phyloP scores from a whole-genome alignment of 148 eudicot species.

The Cornus kousa region DNA sequence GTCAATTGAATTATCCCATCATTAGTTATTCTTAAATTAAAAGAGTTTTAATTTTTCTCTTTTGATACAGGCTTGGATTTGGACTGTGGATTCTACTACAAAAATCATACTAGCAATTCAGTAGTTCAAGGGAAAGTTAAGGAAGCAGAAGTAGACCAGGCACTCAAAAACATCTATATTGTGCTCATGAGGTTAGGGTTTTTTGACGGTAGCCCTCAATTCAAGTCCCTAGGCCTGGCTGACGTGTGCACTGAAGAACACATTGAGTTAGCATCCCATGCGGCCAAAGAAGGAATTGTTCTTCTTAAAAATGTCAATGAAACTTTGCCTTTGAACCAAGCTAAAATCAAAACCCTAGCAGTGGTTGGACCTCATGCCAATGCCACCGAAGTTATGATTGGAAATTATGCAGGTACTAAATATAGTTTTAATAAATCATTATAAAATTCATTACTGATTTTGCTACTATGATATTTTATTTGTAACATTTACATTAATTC shows the following conservation, averaged over 20 bases:
- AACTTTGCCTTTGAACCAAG: conserved; percentile 16
- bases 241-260: conserved; percentile 18
- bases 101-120: conserved; percentile 11
- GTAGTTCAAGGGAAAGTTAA: conserved; percentile 22
- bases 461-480: too few relatives aligned
- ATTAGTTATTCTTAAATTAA: too few relatives aligned
- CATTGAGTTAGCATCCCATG: conserved; percentile 21
- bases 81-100: conserved; percentile 27
- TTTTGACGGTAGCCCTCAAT: conserved; percentile 24
- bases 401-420: conserved; percentile 72
- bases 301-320: conserved; percentile 18
- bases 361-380: conserved; percentile 65
- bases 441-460: too few relatives aligned
- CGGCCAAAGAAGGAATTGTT: conserved; percentile 30
- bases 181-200: conserved; percentile 32
- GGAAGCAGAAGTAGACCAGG: conserved; percentile 21
- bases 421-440: not conserved
- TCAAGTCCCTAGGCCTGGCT: not conserved
- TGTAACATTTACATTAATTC: too few relatives aligned
- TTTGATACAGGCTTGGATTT: conserved; percentile 37
- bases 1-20: not conserved
- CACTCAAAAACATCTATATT: conserved; percentile 18
- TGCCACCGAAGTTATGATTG: conserved; percentile 59
- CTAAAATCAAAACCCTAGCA: conserved; percentile 30
- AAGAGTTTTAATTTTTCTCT: not conserved